Percentiles rank a stretch among this genome's conserved stretches.
These are phyloP conservation scores for Trichoderma arundinaceum DNA, from an alignment of 2,329 filamentous ascomycete genomes.

Conservation along the genomic window DNA sequence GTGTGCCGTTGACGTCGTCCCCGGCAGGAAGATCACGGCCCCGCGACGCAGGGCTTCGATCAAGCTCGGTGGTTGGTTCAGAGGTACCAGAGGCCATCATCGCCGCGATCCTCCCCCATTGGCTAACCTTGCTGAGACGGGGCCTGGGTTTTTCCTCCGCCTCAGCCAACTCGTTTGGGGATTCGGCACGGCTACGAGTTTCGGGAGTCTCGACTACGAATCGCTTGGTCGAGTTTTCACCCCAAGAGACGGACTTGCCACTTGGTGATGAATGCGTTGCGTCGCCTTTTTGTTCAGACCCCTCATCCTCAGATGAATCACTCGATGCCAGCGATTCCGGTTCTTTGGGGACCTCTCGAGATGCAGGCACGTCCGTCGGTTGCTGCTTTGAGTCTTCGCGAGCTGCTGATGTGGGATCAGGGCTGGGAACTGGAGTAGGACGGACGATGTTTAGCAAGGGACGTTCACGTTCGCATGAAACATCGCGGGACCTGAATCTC, in stretches of 20 bases:
- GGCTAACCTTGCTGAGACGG: conserved; percentile 48
- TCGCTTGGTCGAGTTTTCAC: conserved; percentile 67
- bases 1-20: conserved; percentile 44
- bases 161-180: conserved; percentile 38
- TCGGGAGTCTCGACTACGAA: conserved; percentile 67
- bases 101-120: conserved; percentile 60
- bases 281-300: conserved; percentile 51
- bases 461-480: conserved; percentile 60
- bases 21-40: conserved; percentile 31
- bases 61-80: conserved; percentile 46
- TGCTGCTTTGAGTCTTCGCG: conserved; percentile 34
- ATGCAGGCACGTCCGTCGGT: conserved; percentile 34
- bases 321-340: conserved; percentile 30
- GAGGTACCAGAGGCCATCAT: conserved; percentile 52
- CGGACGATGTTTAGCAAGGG: conserved; percentile 66
- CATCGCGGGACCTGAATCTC: conserved; percentile 55
- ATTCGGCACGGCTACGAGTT: conserved; percentile 43
- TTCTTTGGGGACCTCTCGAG: conserved; percentile 34
- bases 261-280: conserved; percentile 48
- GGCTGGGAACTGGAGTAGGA: conserved; percentile 59
- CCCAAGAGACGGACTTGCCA: conserved; percentile 68
- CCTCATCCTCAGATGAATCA: conserved; percentile 44
- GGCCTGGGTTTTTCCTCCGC: conserved; percentile 43
- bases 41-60: conserved; percentile 30
- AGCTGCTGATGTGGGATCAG: conserved; percentile 51